A percentile compares a stretch with the other conserved stretches of the same genome.
These are phyloP conservation scores for Monosporozyma solicola DNA, from an alignment of 805 yeast species.

Conservation along the genomic window DNA sequence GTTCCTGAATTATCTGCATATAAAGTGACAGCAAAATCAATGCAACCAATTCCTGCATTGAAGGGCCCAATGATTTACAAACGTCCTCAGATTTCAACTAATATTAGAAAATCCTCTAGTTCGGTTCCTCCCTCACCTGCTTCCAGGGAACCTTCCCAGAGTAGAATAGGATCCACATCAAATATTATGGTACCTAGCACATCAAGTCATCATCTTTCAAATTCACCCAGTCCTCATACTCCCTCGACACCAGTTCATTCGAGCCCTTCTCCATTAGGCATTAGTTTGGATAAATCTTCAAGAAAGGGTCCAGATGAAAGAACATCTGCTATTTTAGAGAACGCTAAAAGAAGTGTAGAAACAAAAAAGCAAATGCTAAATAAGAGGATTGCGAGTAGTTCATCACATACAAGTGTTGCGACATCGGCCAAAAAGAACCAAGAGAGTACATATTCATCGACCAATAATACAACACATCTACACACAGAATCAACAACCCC, in stretches of 20 bases:
- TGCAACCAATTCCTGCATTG: conserved; percentile 63
- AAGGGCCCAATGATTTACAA: conserved; percentile 10
- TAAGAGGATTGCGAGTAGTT: conserved; percentile 8
- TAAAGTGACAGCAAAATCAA: conserved; percentile 65
- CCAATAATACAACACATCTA: background rate
- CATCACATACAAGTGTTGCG: background rate
- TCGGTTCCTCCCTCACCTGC: background rate
- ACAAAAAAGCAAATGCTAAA: conserved; percentile 11
- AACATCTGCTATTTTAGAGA: conserved; percentile 27
- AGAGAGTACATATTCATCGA: background rate
- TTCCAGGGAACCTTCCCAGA: background rate
- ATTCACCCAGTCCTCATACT: background rate
- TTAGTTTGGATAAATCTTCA: conserved; percentile 1
- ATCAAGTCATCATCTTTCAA: background rate
- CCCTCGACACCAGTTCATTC: background rate
- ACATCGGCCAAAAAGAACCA: background rate
- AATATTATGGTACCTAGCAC: background rate
- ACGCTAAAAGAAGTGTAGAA: conserved; percentile 19
- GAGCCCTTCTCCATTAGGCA: background rate
- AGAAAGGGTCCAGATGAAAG: conserved; percentile 21
- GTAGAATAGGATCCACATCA: background rate
- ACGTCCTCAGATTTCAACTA: conserved; percentile 2
- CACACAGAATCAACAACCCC: conserved; percentile 6
- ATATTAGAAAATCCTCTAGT: background rate
- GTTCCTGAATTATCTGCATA: conserved; percentile 67